A percentile compares a stretch with the other conserved stretches of the same genome.
Conservation (phyloP, 139 green algal genomes). For the Auxenochlorella protothecoides region DNA sequence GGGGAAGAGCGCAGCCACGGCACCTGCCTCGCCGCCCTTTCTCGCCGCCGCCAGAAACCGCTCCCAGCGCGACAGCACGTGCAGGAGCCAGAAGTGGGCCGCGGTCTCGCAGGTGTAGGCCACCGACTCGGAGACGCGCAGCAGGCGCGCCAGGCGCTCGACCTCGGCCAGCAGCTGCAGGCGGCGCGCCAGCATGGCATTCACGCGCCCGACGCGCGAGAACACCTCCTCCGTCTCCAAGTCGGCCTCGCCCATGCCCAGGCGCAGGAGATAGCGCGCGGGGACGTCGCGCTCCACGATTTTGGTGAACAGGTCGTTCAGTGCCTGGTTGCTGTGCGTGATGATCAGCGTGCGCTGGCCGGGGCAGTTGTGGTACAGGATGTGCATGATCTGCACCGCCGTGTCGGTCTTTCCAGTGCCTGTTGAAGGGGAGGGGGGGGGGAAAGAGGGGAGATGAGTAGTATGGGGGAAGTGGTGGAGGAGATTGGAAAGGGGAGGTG, state of each 20-base stretch:
- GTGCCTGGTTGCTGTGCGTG: slow-evolving; percentile 89
- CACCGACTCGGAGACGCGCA: slow-evolving; percentile 46
- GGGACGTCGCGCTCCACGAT: slow-evolving; percentile 75
- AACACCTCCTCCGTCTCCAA: slow-evolving; percentile 85
- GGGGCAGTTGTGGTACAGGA: slow-evolving; percentile 93
- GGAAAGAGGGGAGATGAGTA: background rate
- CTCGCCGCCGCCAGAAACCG: slow-evolving; percentile 35
- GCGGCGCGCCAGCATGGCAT: slow-evolving; percentile 84
- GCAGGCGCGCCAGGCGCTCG: slow-evolving; percentile 59
- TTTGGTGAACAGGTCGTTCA: slow-evolving; percentile 64
- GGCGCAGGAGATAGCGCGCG: slow-evolving; percentile 82
- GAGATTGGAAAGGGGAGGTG: background rate
- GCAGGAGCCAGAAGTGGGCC: slow-evolving; percentile 93
- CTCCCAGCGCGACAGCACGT: slow-evolving; percentile 83
- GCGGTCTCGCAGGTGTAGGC: slow-evolving; percentile 95
- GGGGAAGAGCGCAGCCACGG: slow-evolving; percentile 29
- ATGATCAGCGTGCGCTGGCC: slow-evolving; percentile 87
- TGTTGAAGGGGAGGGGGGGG: background rate
- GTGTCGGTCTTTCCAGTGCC: slow-evolving; percentile 97
- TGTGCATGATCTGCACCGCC: slow-evolving; percentile 83
- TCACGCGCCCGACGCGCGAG: slow-evolving; percentile 75
- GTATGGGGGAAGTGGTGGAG: background rate
- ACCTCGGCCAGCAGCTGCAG: slow-evolving; percentile 85
- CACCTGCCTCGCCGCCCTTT: slow-evolving; percentile 7
- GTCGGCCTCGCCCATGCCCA: slow-evolving; percentile 89